Evolutionary conservation across 768 basidiomycete genomes (phyloP), one percentile per base, ranked within the genome.

Genomic region (Podaxis pistillaris): DNA sequence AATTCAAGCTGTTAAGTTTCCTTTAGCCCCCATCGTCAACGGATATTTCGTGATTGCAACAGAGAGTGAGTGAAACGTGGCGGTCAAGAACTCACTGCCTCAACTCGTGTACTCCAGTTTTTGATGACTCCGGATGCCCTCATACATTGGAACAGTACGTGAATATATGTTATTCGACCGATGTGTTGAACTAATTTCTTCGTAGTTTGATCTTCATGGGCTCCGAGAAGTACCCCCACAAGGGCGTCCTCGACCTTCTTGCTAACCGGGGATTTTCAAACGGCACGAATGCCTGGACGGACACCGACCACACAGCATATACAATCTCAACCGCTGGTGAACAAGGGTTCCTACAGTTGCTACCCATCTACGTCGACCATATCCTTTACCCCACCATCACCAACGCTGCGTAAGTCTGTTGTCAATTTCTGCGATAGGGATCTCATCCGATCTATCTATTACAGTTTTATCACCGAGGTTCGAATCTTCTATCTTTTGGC

Each of bases 261-360:
- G 97, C 97, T 2, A 98, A 98, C 73, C 86, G 95, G 60, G 93
- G 93, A 19, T 94, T 96, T 72, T 91, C 93, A 6, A 86, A 91
- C 64, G 93, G 93, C 37, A 93, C 90, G 8, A 97, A 98, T 73
- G 96, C 96, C 1, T 99, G 96, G 97, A 98, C 97, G 2, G 96
- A 92, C 70, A 95, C 85, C 49, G 93, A 94, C 70, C 89, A 97
- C 70, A 97, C 96, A 51, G 93, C 93, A 8, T 99, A 98, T 73
- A 98, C 97, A 9, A 89, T 96, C 60, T 90, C 91, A 3, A 98
- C 96, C 8, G 97, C 97, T 12, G 97, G 97, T 64, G 88, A 90
- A 63, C 91, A 96, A 69, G 97, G 97, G 6, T 92, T 93, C 65
- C 78, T 94, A 36, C 91, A 94, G 68, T 77, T 93, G 7, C 79